Evolutionary conservation across 345 rosid genomes (phyloP).

Genomic region (Triadica sebifera): DNA sequence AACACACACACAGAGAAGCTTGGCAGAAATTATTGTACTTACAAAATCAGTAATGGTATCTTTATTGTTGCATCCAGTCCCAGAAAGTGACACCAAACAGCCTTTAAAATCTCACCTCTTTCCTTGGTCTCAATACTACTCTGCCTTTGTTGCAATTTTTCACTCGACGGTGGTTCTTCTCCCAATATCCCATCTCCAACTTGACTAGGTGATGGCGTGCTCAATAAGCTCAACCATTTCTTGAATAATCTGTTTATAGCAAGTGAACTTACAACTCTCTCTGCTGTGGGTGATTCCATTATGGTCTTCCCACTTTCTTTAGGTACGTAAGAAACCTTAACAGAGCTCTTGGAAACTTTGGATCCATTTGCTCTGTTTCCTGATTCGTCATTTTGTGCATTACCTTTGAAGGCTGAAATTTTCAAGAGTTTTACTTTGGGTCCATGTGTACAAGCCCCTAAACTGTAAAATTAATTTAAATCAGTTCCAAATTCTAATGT

Average conservation of each 20-base stretch:
- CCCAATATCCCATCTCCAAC: constrained; percentile 49
- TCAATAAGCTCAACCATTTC: constrained; percentile 71
- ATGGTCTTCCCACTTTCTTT: constrained; percentile 56
- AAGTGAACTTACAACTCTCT: constrained; percentile 52
- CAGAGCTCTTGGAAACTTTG: constrained; percentile 52
- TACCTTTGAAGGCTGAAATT: constrained; percentile 78
- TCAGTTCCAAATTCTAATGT: constrained; percentile 25
- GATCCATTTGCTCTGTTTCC: constrained; percentile 51
- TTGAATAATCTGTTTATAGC: constrained; percentile 74
- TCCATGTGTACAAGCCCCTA: constrained; percentile 48
- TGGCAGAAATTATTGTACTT: constrained; percentile 38
- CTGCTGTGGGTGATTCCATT: constrained; percentile 57
- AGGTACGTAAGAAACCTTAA: constrained; percentile 63
- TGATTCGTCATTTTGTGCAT: constrained; percentile 53
- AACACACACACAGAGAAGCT: neutral
- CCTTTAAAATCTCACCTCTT: constrained; percentile 40
- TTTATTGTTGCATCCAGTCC: constrained; percentile 67
- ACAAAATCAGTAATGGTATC: constrained; percentile 69
- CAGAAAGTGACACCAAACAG: constrained; percentile 56
- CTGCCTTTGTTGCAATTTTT: constrained; percentile 27
- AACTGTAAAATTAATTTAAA: constrained; percentile 51
- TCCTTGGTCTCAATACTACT: constrained; percentile 29
- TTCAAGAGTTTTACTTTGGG: constrained; percentile 50
- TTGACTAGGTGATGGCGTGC: constrained; percentile 52
- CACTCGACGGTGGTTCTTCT: constrained; percentile 44